Evolutionary conservation across 371 early-diverging fungal species (phyloP), one percentile per base, ranked within the genome.

Genomic region (Mortierella sp.): DNA sequence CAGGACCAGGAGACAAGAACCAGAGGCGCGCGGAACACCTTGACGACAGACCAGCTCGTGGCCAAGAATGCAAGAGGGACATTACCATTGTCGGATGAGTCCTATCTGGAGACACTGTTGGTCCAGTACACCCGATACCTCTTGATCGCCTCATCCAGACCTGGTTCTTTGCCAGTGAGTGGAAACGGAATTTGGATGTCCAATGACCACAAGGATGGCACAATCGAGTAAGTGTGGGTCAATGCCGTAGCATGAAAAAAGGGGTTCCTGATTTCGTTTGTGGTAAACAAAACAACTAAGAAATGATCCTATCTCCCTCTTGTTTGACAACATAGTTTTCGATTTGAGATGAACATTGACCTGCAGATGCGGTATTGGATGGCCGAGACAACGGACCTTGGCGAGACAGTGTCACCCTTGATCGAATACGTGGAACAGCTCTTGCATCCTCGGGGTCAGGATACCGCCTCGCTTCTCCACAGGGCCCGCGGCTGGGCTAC

Each of bases 331-430:
- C 26, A 4, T 71, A 82, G 82, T 44, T 7, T 40, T 2, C 64
- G 73, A 44, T 83, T 64, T 70, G 74, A 71, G 55, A 67, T 83
- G 76, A 75, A 83, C 43, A 66, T 73, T n/a, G 70, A 78, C 6
- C 63, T 83, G 16, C 83, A 83, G 63, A 83, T 83, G 83, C 75
- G 68, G 70, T 83, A 83, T 63, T 83, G 83, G 83, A 64, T 78
- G 61, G 78, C 83, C 0, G 83, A 83, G 22, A 65, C 70, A 13
- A 83, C 83, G 0, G 74, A 61, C n/a, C 55, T 83, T 4, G 83
- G 83, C 24, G 83, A 83, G 43, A 83, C 83, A 0, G 73, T 83
- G 37, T 48, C 43, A 4, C 79, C 83, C 1, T 44, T 83, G 65
- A 72, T 83, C 52, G 79, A 83, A 26, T 83, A 72, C 16, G 78